phyloP scores from a whole-genome alignment of 306 rosid genomes.

The Vigna hirtella region DNA sequence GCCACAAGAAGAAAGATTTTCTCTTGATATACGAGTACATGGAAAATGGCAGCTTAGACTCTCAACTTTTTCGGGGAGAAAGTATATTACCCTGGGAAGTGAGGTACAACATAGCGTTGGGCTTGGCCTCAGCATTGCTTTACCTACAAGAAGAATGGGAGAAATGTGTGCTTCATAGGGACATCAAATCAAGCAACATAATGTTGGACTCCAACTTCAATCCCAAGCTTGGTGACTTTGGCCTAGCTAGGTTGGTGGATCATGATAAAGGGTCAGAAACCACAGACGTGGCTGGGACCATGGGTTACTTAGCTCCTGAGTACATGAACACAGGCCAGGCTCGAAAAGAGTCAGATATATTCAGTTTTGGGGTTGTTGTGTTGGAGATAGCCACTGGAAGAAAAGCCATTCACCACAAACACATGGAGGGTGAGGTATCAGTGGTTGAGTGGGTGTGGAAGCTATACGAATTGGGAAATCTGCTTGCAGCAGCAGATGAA shows the following conservation, averaged over 20 bases:
- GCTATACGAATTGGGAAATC: slow-evolving; percentile 43
- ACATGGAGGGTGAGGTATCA: slow-evolving; percentile 13
- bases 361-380: slow-evolving; percentile 50
- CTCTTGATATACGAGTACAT: slow-evolving; percentile 53
- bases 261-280: slow-evolving; percentile 44
- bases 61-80: slow-evolving; percentile 36
- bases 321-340: slow-evolving; percentile 40
- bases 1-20: slow-evolving; percentile 46
- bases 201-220: slow-evolving; percentile 56
- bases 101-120: slow-evolving; percentile 46
- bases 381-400: slow-evolving; percentile 48
- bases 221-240: slow-evolving; percentile 44
- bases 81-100: slow-evolving; percentile 40
- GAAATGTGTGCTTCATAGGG: slow-evolving; percentile 57
- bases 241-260: slow-evolving; percentile 58
- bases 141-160: slow-evolving; percentile 57
- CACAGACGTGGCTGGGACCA: slow-evolving; percentile 46
- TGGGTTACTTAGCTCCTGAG: slow-evolving; percentile 57
- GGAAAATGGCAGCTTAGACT: slow-evolving; percentile 56
- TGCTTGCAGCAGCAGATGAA: slow-evolving; percentile 39
- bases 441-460: slow-evolving; percentile 55
- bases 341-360: slow-evolving; percentile 48
- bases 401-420: slow-evolving; percentile 35
- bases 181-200: slow-evolving; percentile 61
- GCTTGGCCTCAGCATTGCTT: slow-evolving; percentile 52